Evolutionary conservation across 2,329 filamentous ascomycete genomes (phyloP), one percentile per base, ranked within the genome.

Genomic region (Aureobasidium sp.): DNA sequence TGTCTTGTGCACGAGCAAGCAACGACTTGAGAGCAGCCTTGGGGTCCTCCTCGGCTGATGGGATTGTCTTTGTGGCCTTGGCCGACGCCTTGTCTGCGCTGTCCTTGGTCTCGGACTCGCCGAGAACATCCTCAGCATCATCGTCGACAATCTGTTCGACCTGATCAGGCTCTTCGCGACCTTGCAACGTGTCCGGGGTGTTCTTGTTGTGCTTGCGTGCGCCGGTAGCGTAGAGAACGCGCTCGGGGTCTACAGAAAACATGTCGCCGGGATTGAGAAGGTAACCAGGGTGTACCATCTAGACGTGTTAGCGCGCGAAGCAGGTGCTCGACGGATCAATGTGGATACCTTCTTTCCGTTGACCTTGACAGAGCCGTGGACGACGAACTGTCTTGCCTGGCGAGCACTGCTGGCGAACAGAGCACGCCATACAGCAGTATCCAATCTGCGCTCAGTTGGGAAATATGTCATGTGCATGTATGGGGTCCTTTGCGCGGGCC

Each of bases 391-490:
- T 66, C 93, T 85, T 15, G 95, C 95, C 75, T 99, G 94, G 66
- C 92, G 83, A 37, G 89, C 84, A 74, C 91, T 96, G 74, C 90
- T 96, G 43, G 94, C 92, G 74, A 99, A 99, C 74, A 99, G 75
- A 38, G 94, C 88, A 54, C 94, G 82, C 79, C 95, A 97, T 64
- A 99, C 85, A 67, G 94, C 92, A n/a, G 91, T 91, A 71, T 99
- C 94, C 63, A 99, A 76, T 68, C 94, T 84, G 72, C 94, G 82
- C 77, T 99, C 94, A 70, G 95, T 79, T 6, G 94, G 94, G 61
- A 90, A 90, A 77, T 89, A 99, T 2, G 88, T 87, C 93, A 97
- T 97, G 71, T 93, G 86, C 87, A 95, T 95, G 71, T 95, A 97
- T 8, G 94, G 94, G 33, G 88, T 95, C 70, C 79, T 79, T n/a